phyloP scores from a whole-genome alignment of 1,139 yeast genomes.

The Meyerozyma sp. region DNA sequence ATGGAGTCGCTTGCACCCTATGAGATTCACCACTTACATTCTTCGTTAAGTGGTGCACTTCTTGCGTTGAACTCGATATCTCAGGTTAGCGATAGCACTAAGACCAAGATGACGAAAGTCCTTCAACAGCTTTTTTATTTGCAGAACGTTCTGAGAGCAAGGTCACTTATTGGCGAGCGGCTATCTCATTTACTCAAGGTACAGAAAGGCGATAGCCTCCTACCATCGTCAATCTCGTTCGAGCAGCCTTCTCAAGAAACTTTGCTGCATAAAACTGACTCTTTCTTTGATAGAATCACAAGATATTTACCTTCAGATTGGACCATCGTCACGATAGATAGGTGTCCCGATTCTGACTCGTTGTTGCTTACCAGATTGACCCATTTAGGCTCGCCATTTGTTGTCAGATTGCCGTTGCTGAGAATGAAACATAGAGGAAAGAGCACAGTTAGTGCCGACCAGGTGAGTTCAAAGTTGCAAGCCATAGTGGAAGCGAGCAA shows the following conservation, averaged over 20 bases:
- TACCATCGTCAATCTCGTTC: slow-evolving; percentile 9
- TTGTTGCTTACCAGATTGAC: slow-evolving; percentile 48
- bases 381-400: slow-evolving; percentile 33
- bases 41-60: background rate
- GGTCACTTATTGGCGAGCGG: background rate
- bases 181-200: slow-evolving; percentile 40
- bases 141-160: background rate
- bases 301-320: slow-evolving; percentile 44
- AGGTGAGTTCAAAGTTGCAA: slow-evolving; percentile 36
- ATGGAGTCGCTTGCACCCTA: background rate
- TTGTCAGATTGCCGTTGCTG: slow-evolving; percentile 55
- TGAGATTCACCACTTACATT: background rate
- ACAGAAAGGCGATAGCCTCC: slow-evolving; percentile 39
- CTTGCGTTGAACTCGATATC: background rate
- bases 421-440: slow-evolving; percentile 44
- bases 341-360: slow-evolving; percentile 55
- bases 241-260: background rate
- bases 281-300: slow-evolving; percentile 9
- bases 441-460: slow-evolving; percentile 24
- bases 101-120: background rate
- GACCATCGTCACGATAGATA: slow-evolving; percentile 58
- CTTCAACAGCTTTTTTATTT: background rate
- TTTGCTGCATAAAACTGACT: background rate
- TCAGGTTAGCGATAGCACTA: background rate
- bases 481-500: slow-evolving; percentile 3